Conservation (phyloP, 768 basidiomycete genomes). For the Suillus hirtellus region DNA sequence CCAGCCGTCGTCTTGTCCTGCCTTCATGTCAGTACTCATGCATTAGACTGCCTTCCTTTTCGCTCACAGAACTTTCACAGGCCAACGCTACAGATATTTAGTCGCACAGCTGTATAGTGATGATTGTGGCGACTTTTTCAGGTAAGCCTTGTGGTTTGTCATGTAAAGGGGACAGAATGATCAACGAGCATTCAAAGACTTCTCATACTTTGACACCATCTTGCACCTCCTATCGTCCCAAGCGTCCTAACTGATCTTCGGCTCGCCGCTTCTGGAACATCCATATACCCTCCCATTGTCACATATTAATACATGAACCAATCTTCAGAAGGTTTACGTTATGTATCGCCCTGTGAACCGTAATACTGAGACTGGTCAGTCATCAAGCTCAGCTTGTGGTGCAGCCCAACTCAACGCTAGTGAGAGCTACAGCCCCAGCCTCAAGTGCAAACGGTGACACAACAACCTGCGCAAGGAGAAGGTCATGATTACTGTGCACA, state of each 20-base stretch:
- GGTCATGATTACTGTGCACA: neutral
- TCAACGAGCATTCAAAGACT: too few relatives aligned
- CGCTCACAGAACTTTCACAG: neutral
- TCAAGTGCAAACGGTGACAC: neutral
- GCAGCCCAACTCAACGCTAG: neutral
- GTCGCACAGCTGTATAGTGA: neutral
- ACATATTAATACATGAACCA: neutral
- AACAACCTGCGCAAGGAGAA: neutral
- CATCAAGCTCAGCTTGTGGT: neutral
- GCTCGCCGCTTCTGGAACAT: too few relatives aligned
- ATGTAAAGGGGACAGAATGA: neutral
- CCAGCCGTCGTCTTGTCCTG: neutral
- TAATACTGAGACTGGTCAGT: neutral
- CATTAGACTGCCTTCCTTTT: neutral
- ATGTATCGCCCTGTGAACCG: neutral
- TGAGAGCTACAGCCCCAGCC: neutral
- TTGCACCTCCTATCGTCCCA: neutral
- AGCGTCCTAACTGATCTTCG: neutral
- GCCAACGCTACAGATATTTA: neutral
- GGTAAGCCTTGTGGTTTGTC: neutral
- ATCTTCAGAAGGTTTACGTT: neutral
- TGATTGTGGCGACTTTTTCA: neutral
- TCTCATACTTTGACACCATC: too few relatives aligned
- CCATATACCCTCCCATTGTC: neutral
- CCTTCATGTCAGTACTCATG: neutral